A percentile compares a stretch with the other conserved stretches of the same genome.
These are phyloP conservation scores for Saccharomycopsis crataegensis DNA, from an alignment of 1,139 yeast species.

Conservation along the genomic window DNA sequence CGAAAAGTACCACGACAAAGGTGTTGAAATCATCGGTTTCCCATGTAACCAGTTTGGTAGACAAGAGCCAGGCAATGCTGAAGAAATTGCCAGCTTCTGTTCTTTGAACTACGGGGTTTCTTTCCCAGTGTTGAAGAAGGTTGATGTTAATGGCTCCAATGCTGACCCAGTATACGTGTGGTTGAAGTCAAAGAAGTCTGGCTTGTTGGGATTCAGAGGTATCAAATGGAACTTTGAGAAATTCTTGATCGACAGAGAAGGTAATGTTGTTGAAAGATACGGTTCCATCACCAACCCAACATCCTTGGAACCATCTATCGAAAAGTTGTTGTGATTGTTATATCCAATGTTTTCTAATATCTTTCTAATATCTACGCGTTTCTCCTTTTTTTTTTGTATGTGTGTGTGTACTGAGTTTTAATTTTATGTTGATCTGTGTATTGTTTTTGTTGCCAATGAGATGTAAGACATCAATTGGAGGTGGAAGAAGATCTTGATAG, in stretches of 20 bases:
- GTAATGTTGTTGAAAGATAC: constrained; percentile 66
- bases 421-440: not conserved
- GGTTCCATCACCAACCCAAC: constrained; percentile 64
- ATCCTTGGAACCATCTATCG: constrained; percentile 43
- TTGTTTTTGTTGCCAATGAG: not conserved
- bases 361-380: not conserved
- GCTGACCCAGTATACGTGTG: constrained; percentile 76
- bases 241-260: constrained; percentile 66
- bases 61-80: constrained; percentile 77
- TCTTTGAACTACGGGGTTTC: constrained; percentile 67
- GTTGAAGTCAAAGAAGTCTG: constrained; percentile 57
- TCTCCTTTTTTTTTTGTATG: not conserved
- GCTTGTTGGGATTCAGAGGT: constrained; percentile 56
- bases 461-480: too few relatives aligned
- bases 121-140: constrained; percentile 81
- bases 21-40: constrained; percentile 78
- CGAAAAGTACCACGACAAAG: constrained; percentile 68
- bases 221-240: constrained; percentile 93
- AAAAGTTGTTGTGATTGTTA: constrained; percentile 33
- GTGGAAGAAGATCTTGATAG: too few relatives aligned
- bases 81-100: constrained; percentile 59
- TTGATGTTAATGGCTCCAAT: constrained; percentile 80
- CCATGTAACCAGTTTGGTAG: constrained; percentile 88
- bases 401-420: not conserved
- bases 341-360: not conserved